phyloP scores from a whole-genome alignment of 148 eudicot species.

The Salicornia ramosissima region DNA sequence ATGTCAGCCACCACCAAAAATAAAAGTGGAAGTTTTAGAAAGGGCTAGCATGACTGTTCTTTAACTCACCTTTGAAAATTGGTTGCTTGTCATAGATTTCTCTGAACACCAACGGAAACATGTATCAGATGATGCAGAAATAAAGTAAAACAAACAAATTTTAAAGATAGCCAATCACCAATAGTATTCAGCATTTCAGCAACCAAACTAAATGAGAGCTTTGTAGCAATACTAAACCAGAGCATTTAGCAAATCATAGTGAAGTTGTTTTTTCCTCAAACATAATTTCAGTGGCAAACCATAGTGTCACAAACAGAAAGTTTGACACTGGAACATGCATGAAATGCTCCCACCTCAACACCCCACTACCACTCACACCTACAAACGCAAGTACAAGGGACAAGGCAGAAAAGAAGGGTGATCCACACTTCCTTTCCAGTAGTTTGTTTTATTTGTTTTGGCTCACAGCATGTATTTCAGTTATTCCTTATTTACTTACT shows the following conservation, averaged over 20 bases:
- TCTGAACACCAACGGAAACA: conserved; percentile 27
- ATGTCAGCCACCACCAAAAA: conserved; percentile 8
- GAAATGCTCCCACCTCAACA: no score
- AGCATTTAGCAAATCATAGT: not conserved
- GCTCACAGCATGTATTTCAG: no score
- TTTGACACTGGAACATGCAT: no score
- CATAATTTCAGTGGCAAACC: not conserved
- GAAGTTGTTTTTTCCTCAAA: no score
- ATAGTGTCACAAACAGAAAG: no score
- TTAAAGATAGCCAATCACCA: not conserved
- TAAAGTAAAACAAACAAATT: not conserved
- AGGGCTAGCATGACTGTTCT: not conserved
- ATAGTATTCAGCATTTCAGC: not conserved
- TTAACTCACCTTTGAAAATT: conserved; percentile 28
- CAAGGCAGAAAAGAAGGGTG: no score
- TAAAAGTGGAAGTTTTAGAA: not conserved
- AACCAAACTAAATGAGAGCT: not conserved
- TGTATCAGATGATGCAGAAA: conserved; percentile 9
- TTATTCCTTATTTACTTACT: no score
- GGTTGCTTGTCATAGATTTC: conserved; percentile 32
- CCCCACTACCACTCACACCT: no score
- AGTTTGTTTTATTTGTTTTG: no score
- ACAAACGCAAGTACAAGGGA: no score
- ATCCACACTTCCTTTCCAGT: no score
- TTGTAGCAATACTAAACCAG: not conserved